phyloP scores from a whole-genome alignment of 2,329 filamentous ascomycete species.

The Colletotrichum scovillei region DNA sequence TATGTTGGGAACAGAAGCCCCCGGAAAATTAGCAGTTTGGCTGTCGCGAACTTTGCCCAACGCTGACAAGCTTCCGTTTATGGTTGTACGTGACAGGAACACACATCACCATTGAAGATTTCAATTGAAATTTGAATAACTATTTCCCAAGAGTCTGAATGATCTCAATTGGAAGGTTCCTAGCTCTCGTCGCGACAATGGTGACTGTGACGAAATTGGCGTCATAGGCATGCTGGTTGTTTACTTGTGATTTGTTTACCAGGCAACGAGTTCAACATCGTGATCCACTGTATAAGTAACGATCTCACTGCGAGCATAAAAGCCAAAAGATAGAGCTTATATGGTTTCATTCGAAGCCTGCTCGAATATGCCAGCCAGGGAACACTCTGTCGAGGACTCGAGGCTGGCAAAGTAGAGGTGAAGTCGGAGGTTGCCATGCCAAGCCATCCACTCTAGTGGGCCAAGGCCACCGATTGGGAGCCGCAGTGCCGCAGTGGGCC shows the following conservation, averaged over 20 bases:
- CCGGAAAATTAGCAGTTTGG: background rate
- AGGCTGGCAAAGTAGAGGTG: background rate
- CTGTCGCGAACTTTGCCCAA: background rate
- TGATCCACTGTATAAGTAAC: too few relatives aligned
- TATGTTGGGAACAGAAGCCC: background rate
- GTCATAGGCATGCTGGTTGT: too few relatives aligned
- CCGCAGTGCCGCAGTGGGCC: background rate
- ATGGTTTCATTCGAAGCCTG: background rate
- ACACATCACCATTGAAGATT: background rate
- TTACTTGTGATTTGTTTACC: too few relatives aligned
- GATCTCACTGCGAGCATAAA: too few relatives aligned
- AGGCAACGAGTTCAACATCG: too few relatives aligned
- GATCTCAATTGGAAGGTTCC: too few relatives aligned
- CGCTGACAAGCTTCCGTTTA: background rate
- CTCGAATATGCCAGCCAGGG: too few relatives aligned
- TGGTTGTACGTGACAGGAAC: background rate
- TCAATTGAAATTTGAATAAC: too few relatives aligned
- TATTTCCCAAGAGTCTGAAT: too few relatives aligned
- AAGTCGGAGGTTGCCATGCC: conserved; percentile 6
- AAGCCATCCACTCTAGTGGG: conserved; percentile 8
- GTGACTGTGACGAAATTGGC: background rate
- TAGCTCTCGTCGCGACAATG: background rate
- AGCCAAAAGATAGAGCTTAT: too few relatives aligned
- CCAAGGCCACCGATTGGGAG: background rate
- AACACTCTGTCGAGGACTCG: background rate